Evolutionary conservation across 495 filamentous ascomycete genomes (phyloP), one percentile per base, ranked within the genome.

Genomic region (Penicillium malachiteum): DNA sequence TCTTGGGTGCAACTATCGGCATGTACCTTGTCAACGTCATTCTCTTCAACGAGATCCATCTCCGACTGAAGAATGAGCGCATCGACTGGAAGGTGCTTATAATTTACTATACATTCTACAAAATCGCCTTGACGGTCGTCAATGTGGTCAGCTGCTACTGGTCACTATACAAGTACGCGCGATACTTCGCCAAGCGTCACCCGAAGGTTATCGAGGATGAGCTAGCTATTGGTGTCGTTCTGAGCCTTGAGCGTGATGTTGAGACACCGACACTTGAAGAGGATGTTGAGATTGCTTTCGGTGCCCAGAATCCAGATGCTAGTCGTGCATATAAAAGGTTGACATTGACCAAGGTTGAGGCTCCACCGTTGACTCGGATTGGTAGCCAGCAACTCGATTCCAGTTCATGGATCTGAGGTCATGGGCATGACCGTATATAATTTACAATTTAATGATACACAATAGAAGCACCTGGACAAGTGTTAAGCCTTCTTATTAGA

Each of bases 41-140:
- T 2, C 47, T 78, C 37, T 77, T 78, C 69, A 78, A 78, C 56
- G 74, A 76, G 54, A 60, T 77, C 26, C 75, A 78, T 48, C 68
- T 78, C 0, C 71, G 75, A 7, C 43, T 57, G 9, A 72, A 74
- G 17, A 69, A 72, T 6, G 73, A 76, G 54, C 67, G 70, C 8
- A 54, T 76, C 8, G 53, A 58, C 33, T 65, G 54, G 59, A 56
- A 50, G 12, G 52, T 71, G 37, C 12, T 73, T 1, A 43, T 70
- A 4, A 52, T 70, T 9, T 77, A 74, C 51, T 78, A 78, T 55
- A 68, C 67, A 5, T 62, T 65, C 14, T 78, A 73, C 54, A 78
- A 78, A 48, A 65, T 73, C 17, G 51, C 67, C 0, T 59, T 78
- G n/a, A 71, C 67, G 5, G 49, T 64, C 7, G 64, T 76, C 59